Conservation (phyloP, 2,329 filamentous ascomycete species). For the Samsoniella hepiali region DNA sequence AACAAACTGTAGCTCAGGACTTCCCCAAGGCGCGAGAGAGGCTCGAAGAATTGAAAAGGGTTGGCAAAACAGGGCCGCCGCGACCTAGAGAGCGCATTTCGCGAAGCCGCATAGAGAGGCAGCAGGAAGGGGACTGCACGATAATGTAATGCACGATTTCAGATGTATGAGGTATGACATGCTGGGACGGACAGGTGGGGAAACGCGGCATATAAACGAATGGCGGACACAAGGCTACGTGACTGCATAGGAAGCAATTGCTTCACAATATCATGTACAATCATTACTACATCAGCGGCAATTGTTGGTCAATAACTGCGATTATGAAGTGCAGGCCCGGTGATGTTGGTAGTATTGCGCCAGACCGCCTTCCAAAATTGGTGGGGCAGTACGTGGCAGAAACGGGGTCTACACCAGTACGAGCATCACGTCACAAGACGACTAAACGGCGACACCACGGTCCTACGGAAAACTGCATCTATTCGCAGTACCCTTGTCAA, state of each 20-base stretch:
- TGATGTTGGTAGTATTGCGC: neutral
- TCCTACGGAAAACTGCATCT: neutral
- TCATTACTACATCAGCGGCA: neutral
- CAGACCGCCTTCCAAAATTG: slow-evolving; percentile 16
- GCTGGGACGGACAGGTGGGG: too few species aligned
- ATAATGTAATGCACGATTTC: slow-evolving; percentile 62
- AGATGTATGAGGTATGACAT: neutral
- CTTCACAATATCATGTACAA: slow-evolving; percentile 12
- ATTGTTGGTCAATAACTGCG: neutral
- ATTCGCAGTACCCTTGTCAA: too few species aligned
- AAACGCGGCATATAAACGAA: neutral
- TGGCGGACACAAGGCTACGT: neutral
- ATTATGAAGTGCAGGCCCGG: too few species aligned
- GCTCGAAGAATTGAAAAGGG: slow-evolving; percentile 84
- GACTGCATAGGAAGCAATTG: slow-evolving; percentile 1
- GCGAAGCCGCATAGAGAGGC: slow-evolving; percentile 74
- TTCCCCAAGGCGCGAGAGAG: slow-evolving; percentile 91
- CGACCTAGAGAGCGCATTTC: slow-evolving; percentile 77
- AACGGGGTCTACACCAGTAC: neutral
- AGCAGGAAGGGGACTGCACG: slow-evolving; percentile 83
- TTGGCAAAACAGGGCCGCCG: slow-evolving; percentile 62
- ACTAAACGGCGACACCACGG: neutral
- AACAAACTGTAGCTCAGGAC: slow-evolving; percentile 67
- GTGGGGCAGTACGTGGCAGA: slow-evolving; percentile 3
- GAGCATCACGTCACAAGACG: slow-evolving; percentile 9